Conservation (phyloP, 805 yeast species). For the Candida pini region DNA sequence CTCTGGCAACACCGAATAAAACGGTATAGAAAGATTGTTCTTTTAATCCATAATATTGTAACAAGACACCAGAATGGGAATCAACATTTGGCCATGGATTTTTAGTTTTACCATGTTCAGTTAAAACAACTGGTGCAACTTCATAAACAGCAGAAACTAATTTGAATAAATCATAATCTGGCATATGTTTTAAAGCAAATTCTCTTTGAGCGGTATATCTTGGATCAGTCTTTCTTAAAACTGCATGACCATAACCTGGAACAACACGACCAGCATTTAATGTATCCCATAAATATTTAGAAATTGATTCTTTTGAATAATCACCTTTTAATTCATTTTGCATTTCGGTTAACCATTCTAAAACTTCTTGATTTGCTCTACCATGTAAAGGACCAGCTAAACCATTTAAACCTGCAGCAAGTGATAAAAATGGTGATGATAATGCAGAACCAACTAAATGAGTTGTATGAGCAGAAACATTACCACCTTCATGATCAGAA, state of each 20-base stretch:
- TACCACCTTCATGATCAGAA: constrained; percentile 89
- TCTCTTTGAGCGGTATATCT: constrained; percentile 82
- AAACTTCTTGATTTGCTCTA: constrained; percentile 82
- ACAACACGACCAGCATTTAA: constrained; percentile 78
- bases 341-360: constrained; percentile 73
- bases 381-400: constrained; percentile 87
- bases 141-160: constrained; percentile 72
- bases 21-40: constrained; percentile 83
- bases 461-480: constrained; percentile 82
- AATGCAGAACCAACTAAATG: constrained; percentile 82
- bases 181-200: constrained; percentile 69
- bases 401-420: constrained; percentile 81
- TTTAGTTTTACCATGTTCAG: constrained; percentile 84
- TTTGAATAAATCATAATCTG: constrained; percentile 74
- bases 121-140: constrained; percentile 76
- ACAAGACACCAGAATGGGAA: constrained; percentile 79
- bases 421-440: constrained; percentile 70
- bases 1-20: constrained; percentile 81
- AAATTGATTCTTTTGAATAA: constrained; percentile 61
- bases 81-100: constrained; percentile 93
- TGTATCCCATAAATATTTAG: constrained; percentile 73
- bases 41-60: constrained; percentile 80
- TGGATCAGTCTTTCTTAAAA: constrained; percentile 83
- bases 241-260: constrained; percentile 89
- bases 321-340: constrained; percentile 64